Base-by-base conservation (phyloP, 2,329 filamentous ascomycete genomes). In the Beauveria varroae region DNA sequence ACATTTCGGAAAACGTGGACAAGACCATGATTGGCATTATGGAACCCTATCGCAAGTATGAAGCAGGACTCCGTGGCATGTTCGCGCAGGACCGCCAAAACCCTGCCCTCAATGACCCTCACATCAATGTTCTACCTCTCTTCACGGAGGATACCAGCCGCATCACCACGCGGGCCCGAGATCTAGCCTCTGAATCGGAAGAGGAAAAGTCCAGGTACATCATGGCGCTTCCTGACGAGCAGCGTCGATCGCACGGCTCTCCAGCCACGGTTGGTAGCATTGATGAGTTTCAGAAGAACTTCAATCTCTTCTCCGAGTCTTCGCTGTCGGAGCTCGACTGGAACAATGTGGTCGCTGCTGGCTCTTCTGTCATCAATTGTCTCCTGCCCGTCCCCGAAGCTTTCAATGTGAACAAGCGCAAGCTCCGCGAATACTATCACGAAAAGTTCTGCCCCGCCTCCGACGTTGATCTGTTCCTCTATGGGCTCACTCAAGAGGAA, bases 391-490 rank as follows among this genome's bases (percentile, higher is more conserved):
- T 91, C 6, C 87, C 87, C 6, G 74, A 82, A 3, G 74, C 85
- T 64, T 85, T 86, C 72, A 81, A 78, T 54, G 74, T 76, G 37
- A 87, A 85, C 51, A 90, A 90, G 76, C 80, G 83, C 58, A 78
- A 79, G 63, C 75, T 87, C 66, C 78, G 87, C 70, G 78, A 87
- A 74, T 96, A 91, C 71, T 96, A 93, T 66, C 91, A 96, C 68
- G 85, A 93, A 68, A 85, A 86, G 63, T 83, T 93, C 64, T 89
- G 89, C 12, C 91, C 91, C 0, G 90, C 91, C 1, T 93, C 90
- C 4, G 91, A 96, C 71, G 89, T 96, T 10, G 91, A 96, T 71
- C 79, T 96, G 2, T 96, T 96, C 70, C 75, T 96, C 34, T 93
- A 95, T 68, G 91, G 87, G 0, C 79, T 96, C 64, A 86, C 81